These are phyloP conservation scores for Fusarium subtropicale DNA, from an alignment of 2,329 filamentous ascomycete species.

Conservation along the genomic window DNA sequence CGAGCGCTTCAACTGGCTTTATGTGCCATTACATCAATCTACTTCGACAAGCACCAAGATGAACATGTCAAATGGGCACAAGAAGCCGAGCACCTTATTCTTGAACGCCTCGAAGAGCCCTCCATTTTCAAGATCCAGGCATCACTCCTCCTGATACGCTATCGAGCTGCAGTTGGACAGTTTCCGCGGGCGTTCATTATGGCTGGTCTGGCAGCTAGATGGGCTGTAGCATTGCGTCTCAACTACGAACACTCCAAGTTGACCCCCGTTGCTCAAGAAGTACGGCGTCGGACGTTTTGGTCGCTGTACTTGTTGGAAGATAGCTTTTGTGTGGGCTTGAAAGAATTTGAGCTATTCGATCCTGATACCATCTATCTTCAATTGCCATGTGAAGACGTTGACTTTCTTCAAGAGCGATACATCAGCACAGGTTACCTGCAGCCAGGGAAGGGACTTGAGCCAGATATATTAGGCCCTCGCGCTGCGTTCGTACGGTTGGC, in stretches of 20 bases:
- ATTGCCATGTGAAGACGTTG: slow-evolving; percentile 42
- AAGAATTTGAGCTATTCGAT: slow-evolving; percentile 46
- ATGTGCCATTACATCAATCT: slow-evolving; percentile 43
- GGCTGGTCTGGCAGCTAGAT: slow-evolving; percentile 44
- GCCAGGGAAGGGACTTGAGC: slow-evolving; percentile 44
- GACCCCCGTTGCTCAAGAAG: slow-evolving; percentile 42
- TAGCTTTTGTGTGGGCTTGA: slow-evolving; percentile 46
- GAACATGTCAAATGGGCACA: slow-evolving; percentile 40
- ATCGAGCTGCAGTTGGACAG: slow-evolving; percentile 43
- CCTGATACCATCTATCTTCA: slow-evolving; percentile 44
- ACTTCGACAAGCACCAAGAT: slow-evolving; percentile 32
- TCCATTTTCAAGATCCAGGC: slow-evolving; percentile 48
- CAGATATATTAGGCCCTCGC: slow-evolving; percentile 38
- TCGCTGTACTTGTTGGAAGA: slow-evolving; percentile 45
- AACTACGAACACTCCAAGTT: slow-evolving; percentile 46
- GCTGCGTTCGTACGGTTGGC: slow-evolving; percentile 44
- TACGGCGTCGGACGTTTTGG: slow-evolving; percentile 45
- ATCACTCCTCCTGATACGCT: slow-evolving; percentile 44
- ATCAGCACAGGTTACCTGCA: slow-evolving; percentile 44
- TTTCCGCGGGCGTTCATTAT: slow-evolving; percentile 47
- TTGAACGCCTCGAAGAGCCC: slow-evolving; percentile 43
- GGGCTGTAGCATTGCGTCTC: slow-evolving; percentile 46
- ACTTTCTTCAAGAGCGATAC: slow-evolving; percentile 39
- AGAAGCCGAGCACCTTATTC: slow-evolving; percentile 43
- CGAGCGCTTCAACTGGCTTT: slow-evolving; percentile 42